These are phyloP conservation scores for Dryadomyces sulphureus DNA, from an alignment of 2,329 filamentous ascomycete species.

Conservation along the genomic window DNA sequence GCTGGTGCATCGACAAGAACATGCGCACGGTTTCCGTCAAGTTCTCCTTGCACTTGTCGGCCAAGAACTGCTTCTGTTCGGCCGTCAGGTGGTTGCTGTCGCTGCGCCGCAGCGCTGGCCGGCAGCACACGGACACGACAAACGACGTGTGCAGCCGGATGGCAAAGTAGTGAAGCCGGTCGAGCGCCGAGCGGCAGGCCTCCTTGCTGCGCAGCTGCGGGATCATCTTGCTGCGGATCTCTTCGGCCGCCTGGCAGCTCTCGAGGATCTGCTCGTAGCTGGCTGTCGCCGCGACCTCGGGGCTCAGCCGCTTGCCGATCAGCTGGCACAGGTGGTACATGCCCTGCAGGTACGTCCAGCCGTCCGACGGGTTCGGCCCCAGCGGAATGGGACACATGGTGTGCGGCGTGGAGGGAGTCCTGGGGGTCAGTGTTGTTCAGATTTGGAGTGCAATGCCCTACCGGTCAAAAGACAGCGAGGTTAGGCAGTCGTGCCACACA, in stretches of 20 bases:
- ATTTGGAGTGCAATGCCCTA: conserved; percentile 14
- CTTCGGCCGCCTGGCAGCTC: conserved; percentile 40
- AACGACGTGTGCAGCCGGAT: conserved; percentile 52
- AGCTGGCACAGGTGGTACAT: conserved; percentile 51
- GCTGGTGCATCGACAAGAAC: conserved; percentile 55
- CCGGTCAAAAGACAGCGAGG: conserved; percentile 51
- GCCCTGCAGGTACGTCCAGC: conserved; percentile 45
- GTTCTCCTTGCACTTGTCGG: conserved; percentile 45
- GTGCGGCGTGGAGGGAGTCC: conserved; percentile 48
- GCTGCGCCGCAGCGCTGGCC: conserved; percentile 40
- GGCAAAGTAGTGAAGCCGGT: conserved; percentile 48
- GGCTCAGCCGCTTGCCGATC: conserved; percentile 41
- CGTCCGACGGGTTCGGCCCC: conserved; percentile 26
- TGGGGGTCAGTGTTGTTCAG: conserved; percentile 11
- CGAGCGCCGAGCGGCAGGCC: conserved; percentile 46
- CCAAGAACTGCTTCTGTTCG: conserved; percentile 37
- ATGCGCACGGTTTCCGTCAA: conserved; percentile 51
- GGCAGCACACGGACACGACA: conserved; percentile 49
- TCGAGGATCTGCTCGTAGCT: conserved; percentile 41
- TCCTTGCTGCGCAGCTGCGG: conserved; percentile 44
- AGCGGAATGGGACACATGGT: conserved; percentile 39
- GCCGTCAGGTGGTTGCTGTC: conserved; percentile 33
- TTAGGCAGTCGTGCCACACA: conserved; percentile 52
- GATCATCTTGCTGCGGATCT: conserved; percentile 30
- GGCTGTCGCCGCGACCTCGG: conserved; percentile 33